Evolutionary conservation across 768 basidiomycete genomes (phyloP).

Genomic region (Tulasnella calospora): DNA sequence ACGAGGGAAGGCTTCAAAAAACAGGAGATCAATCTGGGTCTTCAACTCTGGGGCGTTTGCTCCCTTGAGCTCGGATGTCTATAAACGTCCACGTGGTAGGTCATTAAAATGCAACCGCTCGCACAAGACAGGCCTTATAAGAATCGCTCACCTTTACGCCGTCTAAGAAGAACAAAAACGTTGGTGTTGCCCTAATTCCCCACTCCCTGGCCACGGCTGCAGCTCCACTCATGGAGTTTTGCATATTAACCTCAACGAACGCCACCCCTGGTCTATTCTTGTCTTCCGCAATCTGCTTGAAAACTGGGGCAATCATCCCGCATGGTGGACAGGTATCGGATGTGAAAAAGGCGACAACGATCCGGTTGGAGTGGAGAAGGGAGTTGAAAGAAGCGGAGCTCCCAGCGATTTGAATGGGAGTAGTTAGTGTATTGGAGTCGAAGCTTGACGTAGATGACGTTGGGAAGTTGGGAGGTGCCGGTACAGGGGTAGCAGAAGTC

Average conservation of each 20-base stretch:
- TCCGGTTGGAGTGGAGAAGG: slow-evolving; percentile 60
- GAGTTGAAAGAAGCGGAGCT: slow-evolving; percentile 68
- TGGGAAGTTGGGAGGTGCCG: slow-evolving; percentile 37
- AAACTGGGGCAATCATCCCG: slow-evolving; percentile 74
- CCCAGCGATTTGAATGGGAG: slow-evolving; percentile 65
- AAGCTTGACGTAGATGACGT: slow-evolving; percentile 29
- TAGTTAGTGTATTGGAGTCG: slow-evolving; percentile 39
- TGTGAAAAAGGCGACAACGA: slow-evolving; percentile 78
- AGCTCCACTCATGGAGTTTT: slow-evolving; percentile 55
- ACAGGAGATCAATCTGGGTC: slow-evolving; percentile 66
- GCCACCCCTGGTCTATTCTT: slow-evolving; percentile 54
- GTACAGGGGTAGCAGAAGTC: slow-evolving; percentile 32
- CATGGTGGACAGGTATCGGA: slow-evolving; percentile 73
- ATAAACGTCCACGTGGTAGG: not conserved
- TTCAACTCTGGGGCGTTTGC: slow-evolving; percentile 63
- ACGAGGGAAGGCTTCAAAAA: slow-evolving; percentile 79
- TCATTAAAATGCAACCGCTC: not conserved
- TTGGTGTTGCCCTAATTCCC: slow-evolving; percentile 77
- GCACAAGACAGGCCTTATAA: not conserved
- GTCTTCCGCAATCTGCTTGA: slow-evolving; percentile 68
- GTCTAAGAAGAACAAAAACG: slow-evolving; percentile 81
- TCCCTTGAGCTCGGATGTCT: slow-evolving; percentile 70
- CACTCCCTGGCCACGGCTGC: slow-evolving; percentile 55
- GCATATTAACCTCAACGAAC: slow-evolving; percentile 82
- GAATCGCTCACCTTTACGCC: slow-evolving; percentile 55